A percentile compares a stretch with the other conserved stretches of the same genome.
Evolutionary conservation across 2,329 filamentous ascomycete genomes (phyloP).

Genomic region (Botrytis paeoniae): DNA sequence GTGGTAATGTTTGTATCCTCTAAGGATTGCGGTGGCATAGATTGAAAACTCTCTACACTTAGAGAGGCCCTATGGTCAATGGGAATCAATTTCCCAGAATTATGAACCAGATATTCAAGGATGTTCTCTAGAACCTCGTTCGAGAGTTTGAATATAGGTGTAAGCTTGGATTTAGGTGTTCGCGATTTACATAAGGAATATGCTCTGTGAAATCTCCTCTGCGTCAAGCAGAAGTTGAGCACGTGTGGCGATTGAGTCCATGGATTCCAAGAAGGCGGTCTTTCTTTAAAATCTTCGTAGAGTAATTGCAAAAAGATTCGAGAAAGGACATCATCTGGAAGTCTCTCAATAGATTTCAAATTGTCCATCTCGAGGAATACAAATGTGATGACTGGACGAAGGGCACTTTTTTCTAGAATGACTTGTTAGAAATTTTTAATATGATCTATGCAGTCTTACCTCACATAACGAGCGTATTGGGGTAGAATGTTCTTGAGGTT

Average conservation of each 20-base stretch:
- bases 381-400: neutral
- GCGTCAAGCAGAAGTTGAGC: slow-evolving; percentile 17
- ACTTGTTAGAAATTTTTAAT: neutral
- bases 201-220: slow-evolving; percentile 19
- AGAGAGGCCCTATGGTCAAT: slow-evolving; percentile 50
- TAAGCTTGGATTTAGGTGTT: slow-evolving; percentile 11
- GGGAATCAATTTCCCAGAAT: slow-evolving; percentile 48
- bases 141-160: slow-evolving; percentile 24
- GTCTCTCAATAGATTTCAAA: slow-evolving; percentile 17
- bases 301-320: slow-evolving; percentile 16
- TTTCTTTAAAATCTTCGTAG: slow-evolving; percentile 11
- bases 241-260: slow-evolving; percentile 15
- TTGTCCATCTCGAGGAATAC: slow-evolving; percentile 9
- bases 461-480: slow-evolving; percentile 6
- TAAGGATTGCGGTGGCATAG: slow-evolving; percentile 30
- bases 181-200: slow-evolving; percentile 17
- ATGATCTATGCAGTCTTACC: neutral
- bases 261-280: slow-evolving; percentile 9
- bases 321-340: slow-evolving; percentile 21
- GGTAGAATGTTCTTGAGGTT: slow-evolving; percentile 11
- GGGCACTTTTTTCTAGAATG: slow-evolving; percentile 9
- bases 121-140: slow-evolving; percentile 22
- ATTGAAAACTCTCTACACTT: slow-evolving; percentile 52
- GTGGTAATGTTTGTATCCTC: slow-evolving; percentile 40
- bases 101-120: slow-evolving; percentile 45